A percentile compares a stretch with the other conserved stretches of the same genome.
Conservation (phyloP, 164 flowering plant genomes). For the Liriodendron chinense region DNA sequence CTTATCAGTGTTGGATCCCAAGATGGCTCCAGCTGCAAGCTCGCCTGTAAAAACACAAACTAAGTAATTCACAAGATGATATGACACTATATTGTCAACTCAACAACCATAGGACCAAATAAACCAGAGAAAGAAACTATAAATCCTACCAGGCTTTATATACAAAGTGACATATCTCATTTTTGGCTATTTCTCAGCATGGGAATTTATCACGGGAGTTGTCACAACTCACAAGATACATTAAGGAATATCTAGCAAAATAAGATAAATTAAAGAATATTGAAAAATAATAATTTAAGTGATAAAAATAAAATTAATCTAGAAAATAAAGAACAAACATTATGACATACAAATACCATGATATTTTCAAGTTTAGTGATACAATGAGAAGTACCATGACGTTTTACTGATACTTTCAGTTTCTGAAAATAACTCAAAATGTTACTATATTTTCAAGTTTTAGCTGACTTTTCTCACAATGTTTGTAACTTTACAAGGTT, state of each 20-base stretch:
- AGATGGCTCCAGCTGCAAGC: constrained; percentile 28
- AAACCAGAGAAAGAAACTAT: not conserved
- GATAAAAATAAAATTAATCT: not conserved
- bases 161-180: not conserved
- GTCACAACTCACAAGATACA: too few relatives aligned
- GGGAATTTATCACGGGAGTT: not conserved
- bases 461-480: not conserved
- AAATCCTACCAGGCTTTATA: not conserved
- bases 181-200: not conserved
- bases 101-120: not conserved
- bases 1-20: constrained; percentile 13
- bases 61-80: not conserved
- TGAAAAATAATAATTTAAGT: too few relatives aligned
- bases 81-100: not conserved
- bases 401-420: not conserved
- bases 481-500: not conserved
- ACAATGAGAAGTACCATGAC: not conserved
- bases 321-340: not conserved
- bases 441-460: not conserved
- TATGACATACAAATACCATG: not conserved
- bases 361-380: too few relatives aligned
- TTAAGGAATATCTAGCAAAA: not conserved
- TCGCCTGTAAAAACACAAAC: constrained; percentile 15
- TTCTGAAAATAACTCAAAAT: not conserved
- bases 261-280: not conserved